Conservation (phyloP, 768 basidiomycete genomes). For the Kwoniella mangroviensis region DNA sequence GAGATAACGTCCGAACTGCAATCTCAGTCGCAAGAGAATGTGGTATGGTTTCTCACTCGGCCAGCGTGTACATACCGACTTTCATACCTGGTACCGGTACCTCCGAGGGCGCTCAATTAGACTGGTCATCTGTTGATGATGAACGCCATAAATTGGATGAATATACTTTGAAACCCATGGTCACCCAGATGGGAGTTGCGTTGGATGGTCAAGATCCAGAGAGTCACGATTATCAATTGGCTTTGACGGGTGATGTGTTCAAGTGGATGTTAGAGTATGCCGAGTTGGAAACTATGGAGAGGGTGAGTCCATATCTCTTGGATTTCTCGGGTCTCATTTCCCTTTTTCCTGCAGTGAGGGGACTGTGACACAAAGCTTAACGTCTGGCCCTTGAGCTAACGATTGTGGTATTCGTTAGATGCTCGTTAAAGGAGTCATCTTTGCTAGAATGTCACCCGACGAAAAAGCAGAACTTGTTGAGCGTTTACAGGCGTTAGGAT, state of each 20-base stretch:
- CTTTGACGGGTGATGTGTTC: conserved; percentile 92
- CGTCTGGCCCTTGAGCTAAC: not conserved
- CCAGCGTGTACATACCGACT: conserved; percentile 81
- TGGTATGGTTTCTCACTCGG: conserved; percentile 80
- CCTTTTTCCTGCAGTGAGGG: too few species aligned
- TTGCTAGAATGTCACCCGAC: conserved; percentile 98
- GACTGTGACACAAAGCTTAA: not conserved
- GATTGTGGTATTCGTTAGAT: conserved; percentile 64
- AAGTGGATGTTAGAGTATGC: conserved; percentile 97
- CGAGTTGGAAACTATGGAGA: conserved; percentile 87
- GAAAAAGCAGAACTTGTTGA: conserved; percentile 99
- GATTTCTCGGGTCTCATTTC: too few species aligned
- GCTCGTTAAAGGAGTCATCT: conserved; percentile 95
- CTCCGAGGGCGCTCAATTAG: conserved; percentile 65
- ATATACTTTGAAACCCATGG: conserved; percentile 80
- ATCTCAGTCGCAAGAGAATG: conserved; percentile 97
- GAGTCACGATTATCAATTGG: conserved; percentile 86
- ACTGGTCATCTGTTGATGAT: conserved; percentile 94
- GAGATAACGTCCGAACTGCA: conserved; percentile 94
- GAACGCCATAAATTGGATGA: conserved; percentile 78
- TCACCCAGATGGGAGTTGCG: conserved; percentile 64
- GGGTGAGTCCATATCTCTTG: conserved; percentile 64
- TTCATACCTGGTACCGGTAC: conserved; percentile 72
- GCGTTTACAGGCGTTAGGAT: conserved; percentile 86
- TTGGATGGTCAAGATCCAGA: conserved; percentile 72